Percentiles rank a stretch among this genome's conserved stretches.
Evolutionary conservation across 1,284 basidiomycete genomes (phyloP).

Genomic region (Moniliophthora roreri): DNA sequence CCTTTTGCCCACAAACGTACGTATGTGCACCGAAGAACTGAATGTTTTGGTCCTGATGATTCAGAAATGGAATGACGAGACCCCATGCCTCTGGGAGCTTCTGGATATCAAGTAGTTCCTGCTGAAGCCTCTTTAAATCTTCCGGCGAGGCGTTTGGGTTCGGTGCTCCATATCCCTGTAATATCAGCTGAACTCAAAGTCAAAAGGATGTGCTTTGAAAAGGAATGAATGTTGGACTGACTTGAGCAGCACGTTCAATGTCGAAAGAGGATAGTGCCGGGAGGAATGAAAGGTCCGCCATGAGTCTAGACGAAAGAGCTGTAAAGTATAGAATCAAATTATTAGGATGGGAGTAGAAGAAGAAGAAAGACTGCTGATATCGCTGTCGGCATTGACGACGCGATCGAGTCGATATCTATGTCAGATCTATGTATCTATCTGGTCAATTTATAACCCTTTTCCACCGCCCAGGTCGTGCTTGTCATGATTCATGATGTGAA

Average conservation of each 20-base stretch:
- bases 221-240: slow-evolving; percentile 14
- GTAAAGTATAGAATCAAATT: too few relatives aligned
- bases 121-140: slow-evolving; percentile 62
- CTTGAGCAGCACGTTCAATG: slow-evolving; percentile 28
- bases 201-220: neutral
- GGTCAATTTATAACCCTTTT: too few relatives aligned
- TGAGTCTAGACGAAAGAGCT: neutral
- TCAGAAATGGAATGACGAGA: slow-evolving; percentile 69
- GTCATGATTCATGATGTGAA: too few relatives aligned
- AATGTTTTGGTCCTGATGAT: slow-evolving; percentile 73
- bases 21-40: slow-evolving; percentile 93
- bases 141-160: slow-evolving; percentile 49
- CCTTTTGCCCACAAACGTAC: slow-evolving; percentile 5
- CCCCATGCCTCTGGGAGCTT: slow-evolving; percentile 76
- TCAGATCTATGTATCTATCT: too few relatives aligned
- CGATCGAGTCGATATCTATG: too few relatives aligned
- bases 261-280: neutral
- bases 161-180: slow-evolving; percentile 59
- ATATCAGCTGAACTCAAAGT: slow-evolving; percentile 43
- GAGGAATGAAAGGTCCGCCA: slow-evolving; percentile 4
- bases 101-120: slow-evolving; percentile 74
- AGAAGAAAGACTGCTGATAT: too few relatives aligned
- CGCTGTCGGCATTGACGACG: too few relatives aligned
- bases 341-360: too few relatives aligned
- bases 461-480: neutral